Percentiles rank a stretch among this genome's conserved stretches.
Conservation (phyloP, 169 alveolate genomes). For the Eimeria maxima region DNA sequence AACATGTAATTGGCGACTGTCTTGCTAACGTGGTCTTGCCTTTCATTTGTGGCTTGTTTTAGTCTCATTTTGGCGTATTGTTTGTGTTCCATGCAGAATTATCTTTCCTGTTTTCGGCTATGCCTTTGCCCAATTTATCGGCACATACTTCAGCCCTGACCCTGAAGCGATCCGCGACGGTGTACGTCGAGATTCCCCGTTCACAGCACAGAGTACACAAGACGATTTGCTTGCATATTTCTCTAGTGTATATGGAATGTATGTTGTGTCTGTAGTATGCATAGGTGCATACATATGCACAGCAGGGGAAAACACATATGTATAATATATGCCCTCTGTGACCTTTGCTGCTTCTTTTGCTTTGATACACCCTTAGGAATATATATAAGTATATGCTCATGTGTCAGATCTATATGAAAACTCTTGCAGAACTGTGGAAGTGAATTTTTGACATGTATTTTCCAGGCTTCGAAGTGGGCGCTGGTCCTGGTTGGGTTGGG, state of each 20-base stretch:
- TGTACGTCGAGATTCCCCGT: slow-evolving; percentile 6
- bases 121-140: slow-evolving; percentile 45
- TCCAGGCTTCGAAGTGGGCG: slow-evolving; percentile 62
- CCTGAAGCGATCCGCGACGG: slow-evolving; percentile 60
- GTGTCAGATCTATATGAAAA: background rate
- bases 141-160: slow-evolving; percentile 57
- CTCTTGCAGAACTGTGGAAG: background rate
- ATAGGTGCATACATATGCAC: too few species aligned
- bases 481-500: slow-evolving; percentile 60
- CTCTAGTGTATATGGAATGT: background rate
- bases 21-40: background rate
- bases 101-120: slow-evolving; percentile 69
- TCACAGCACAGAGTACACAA: background rate
- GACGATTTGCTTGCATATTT: background rate
- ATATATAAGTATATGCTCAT: too few species aligned
- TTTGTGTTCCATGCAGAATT: background rate
- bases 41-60: background rate
- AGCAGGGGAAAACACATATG: too few species aligned
- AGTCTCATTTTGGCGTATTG: background rate
- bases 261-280: too few species aligned
- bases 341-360: too few species aligned
- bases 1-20: background rate
- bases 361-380: too few species aligned
- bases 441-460: background rate
- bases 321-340: too few species aligned